phyloP scores from a whole-genome alignment of 176 grass and related monocot species.

The Ensete glaucum region DNA sequence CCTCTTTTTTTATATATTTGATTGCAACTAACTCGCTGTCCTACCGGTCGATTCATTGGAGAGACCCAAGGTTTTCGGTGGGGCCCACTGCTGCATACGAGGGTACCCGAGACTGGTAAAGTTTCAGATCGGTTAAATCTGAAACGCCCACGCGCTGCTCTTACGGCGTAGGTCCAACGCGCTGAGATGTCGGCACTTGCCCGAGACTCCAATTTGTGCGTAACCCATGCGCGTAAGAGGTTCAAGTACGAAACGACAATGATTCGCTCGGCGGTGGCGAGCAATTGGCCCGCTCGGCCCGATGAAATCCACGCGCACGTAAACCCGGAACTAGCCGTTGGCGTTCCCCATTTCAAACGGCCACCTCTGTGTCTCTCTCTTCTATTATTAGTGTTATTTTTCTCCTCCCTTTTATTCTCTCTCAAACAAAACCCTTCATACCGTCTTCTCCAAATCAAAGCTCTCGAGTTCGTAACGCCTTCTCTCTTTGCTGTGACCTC shows the following conservation, averaged over 20 bases:
- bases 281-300: neutral
- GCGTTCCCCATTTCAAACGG: constrained; percentile 7
- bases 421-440: neutral
- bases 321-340: constrained; percentile 13
- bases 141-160: neutral
- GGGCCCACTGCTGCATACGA: neutral
- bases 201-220: too few relatives aligned
- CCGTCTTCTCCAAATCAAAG: neutral
- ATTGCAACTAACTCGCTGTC: too few relatives aligned
- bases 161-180: neutral
- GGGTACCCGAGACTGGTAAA: neutral
- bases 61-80: neutral
- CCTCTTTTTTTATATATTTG: too few relatives aligned
- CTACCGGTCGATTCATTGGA: neutral
- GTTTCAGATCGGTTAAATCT: neutral
- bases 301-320: neutral
- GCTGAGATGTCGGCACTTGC: too few relatives aligned
- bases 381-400: neutral
- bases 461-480: neutral
- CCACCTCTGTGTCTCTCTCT: constrained; percentile 1
- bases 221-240: neutral
- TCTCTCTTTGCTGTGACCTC: neutral
- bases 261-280: neutral
- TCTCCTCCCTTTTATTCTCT: neutral
- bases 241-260: neutral